phyloP scores from a whole-genome alignment of 1,284 basidiomycete species.

The Cystobasidiaceae sp. region DNA sequence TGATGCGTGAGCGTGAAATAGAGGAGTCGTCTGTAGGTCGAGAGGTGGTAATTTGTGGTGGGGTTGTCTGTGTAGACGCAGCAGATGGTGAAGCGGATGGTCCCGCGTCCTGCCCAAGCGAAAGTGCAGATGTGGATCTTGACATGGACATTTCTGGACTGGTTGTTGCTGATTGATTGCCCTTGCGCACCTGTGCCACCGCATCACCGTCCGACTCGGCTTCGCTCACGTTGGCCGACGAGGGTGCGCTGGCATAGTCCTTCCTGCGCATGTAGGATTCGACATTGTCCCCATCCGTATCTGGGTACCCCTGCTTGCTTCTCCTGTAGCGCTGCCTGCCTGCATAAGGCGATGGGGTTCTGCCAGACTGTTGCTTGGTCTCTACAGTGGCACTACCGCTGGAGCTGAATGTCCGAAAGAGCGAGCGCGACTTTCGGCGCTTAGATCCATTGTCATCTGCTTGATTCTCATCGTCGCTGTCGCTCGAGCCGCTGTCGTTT shows the following conservation, averaged over 20 bases:
- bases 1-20: too few species aligned
- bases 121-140: too few species aligned
- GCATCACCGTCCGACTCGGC: constrained; percentile 6
- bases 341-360: constrained; percentile 3
- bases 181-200: neutral
- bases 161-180: too few species aligned
- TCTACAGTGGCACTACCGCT: neutral
- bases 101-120: too few species aligned
- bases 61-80: neutral
- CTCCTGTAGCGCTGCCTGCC: neutral
- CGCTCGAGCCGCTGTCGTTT: neutral
- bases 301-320: neutral
- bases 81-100: neutral
- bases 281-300: neutral
- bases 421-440: constrained; percentile 8
- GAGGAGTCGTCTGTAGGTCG: neutral
- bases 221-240: neutral
- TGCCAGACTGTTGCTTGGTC: neutral
- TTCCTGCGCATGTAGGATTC: neutral
- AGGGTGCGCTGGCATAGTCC: constrained; percentile 1
- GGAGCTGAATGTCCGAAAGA: neutral
- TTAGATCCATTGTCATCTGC: neutral
- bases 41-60: neutral
- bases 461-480: neutral
- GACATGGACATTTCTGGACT: too few species aligned